These are phyloP conservation scores for Prunus fruticosa DNA, from an alignment of 306 rosid genomes.

Conservation along the genomic window DNA sequence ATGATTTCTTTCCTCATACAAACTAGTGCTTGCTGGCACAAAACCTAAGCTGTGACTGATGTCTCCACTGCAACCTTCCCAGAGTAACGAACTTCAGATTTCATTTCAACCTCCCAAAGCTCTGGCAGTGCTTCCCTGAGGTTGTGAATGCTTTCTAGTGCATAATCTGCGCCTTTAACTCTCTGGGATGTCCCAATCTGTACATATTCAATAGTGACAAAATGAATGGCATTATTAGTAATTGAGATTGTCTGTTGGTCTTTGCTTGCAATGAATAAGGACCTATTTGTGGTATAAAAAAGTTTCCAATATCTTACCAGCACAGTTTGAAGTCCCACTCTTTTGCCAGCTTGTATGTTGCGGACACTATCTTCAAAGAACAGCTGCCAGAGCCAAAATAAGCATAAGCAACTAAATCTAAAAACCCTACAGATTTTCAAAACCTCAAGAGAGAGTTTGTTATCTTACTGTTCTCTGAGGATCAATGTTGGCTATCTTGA, in stretches of 20 bases:
- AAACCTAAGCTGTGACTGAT: constrained; percentile 65
- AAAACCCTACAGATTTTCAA: neutral
- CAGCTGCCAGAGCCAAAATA: constrained; percentile 46
- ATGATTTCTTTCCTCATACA: neutral
- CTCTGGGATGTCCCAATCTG: constrained; percentile 88
- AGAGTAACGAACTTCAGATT: constrained; percentile 69
- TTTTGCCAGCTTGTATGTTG: constrained; percentile 85
- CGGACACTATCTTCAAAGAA: constrained; percentile 96
- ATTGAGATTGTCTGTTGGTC: neutral
- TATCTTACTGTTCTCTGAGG: constrained; percentile 85
- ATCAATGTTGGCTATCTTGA: constrained; percentile 69
- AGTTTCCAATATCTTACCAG: constrained; percentile 52
- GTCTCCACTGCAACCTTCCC: constrained; percentile 78
- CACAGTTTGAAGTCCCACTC: constrained; percentile 82
- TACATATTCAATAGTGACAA: neutral
- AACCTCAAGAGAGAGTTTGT: neutral
- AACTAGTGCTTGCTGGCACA: neutral
- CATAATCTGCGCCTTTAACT: constrained; percentile 91
- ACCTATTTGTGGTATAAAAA: constrained; percentile 11
- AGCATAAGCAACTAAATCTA: neutral
- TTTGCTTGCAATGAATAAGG: neutral
- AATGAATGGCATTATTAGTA: neutral
- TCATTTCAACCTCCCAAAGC: constrained; percentile 69
- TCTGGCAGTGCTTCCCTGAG: constrained; percentile 88
- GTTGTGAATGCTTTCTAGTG: constrained; percentile 90